Evolutionary conservation across 1,284 basidiomycete species (phyloP).

Genomic region (Cerrena zonata): DNA sequence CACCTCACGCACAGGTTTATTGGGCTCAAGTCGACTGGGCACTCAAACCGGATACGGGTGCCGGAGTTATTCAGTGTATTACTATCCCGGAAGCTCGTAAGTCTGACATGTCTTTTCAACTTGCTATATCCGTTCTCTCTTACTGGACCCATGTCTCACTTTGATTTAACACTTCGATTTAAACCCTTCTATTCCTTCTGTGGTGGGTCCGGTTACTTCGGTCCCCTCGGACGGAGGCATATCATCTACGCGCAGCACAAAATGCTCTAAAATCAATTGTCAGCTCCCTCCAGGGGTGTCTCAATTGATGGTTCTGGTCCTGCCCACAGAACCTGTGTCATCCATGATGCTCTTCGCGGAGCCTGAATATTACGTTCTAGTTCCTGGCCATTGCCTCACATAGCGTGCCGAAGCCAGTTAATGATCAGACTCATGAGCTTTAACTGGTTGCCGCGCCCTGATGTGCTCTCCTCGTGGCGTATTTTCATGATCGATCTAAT

Average conservation of each 20-base stretch:
- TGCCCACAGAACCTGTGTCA: no score
- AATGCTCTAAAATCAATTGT: no score
- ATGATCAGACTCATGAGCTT: background rate
- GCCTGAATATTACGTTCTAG: no score
- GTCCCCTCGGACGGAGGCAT: no score
- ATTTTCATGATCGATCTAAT: background rate
- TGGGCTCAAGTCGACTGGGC: constrained; percentile 68
- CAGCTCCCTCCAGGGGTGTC: no score
- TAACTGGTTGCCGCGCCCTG: background rate
- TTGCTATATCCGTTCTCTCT: background rate
- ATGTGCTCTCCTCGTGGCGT: background rate
- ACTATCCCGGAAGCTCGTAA: constrained; percentile 72
- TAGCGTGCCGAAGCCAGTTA: background rate
- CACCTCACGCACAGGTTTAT: constrained; percentile 34
- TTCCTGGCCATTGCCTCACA: background rate
- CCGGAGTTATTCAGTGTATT: constrained; percentile 73
- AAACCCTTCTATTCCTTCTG: no score
- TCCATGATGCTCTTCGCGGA: no score
- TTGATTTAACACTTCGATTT: no score
- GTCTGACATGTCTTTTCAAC: no score
- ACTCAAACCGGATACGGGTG: constrained; percentile 55
- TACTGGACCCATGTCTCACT: background rate
- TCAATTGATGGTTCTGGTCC: no score
- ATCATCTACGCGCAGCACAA: no score
- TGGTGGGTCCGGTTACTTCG: no score